Percentiles rank a stretch among this genome's conserved stretches.
These are phyloP conservation scores for Cicer bijugum DNA, from an alignment of 306 rosid species.

Conservation along the genomic window DNA sequence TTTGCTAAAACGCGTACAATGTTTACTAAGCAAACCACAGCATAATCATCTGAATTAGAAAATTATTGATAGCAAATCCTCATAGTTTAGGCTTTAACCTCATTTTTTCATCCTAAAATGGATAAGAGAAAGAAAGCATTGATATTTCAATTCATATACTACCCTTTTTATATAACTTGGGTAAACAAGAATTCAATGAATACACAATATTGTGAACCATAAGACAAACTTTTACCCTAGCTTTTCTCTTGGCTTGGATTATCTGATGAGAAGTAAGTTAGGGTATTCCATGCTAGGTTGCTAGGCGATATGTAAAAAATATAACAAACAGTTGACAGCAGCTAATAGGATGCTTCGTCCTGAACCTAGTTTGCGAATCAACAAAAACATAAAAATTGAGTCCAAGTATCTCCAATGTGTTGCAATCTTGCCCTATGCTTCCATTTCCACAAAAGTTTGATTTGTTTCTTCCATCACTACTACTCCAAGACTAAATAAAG, in stretches of 20 bases:
- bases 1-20: not conserved
- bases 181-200: constrained; percentile 19
- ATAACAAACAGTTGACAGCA: not conserved
- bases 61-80: constrained; percentile 21
- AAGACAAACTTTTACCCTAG: not conserved
- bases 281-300: not conserved
- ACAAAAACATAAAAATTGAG: not conserved
- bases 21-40: constrained; percentile 24
- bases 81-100: constrained; percentile 30
- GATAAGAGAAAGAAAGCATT: constrained; percentile 4
- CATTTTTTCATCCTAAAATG: constrained; percentile 15
- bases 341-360: not conserved
- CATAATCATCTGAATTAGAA: not conserved
- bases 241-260: not conserved
- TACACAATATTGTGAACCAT: not conserved
- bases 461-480: not conserved
- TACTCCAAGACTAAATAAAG: not conserved
- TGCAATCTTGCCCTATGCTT: no score
- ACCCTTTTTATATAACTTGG: not conserved
- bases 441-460: no score
- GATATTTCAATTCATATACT: not conserved
- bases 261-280: constrained; percentile 6
- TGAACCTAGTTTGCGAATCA: constrained; percentile 8
- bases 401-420: not conserved
- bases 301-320: constrained; percentile 8